These are phyloP conservation scores for Acmispon strigosus DNA, from an alignment of 306 rosid species.

Conservation along the genomic window DNA sequence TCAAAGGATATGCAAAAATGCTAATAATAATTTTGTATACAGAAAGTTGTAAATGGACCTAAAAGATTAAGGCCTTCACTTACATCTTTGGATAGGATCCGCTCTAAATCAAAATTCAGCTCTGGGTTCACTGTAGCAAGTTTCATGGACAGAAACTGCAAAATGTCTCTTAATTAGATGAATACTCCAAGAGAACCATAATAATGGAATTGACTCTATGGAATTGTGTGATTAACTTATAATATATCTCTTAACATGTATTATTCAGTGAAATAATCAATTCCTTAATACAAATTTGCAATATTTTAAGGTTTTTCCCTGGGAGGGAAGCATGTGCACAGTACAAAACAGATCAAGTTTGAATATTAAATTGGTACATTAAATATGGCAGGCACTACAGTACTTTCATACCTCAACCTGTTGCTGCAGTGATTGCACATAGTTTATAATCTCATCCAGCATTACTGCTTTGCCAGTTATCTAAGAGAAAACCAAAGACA, in stretches of 20 bases:
- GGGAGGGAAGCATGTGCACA: slow-evolving; percentile 41
- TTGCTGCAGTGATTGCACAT: slow-evolving; percentile 95
- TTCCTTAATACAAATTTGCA: not conserved
- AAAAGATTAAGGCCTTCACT: slow-evolving; percentile 27
- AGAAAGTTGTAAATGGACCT: not conserved
- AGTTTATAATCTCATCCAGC: slow-evolving; percentile 99
- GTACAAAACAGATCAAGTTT: slow-evolving; percentile 3
- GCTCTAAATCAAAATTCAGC: slow-evolving; percentile 67
- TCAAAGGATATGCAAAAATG: too few relatives aligned
- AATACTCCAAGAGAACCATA: slow-evolving; percentile 5
- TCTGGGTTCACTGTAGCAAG: slow-evolving; percentile 97
- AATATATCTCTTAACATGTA: slow-evolving; percentile 12
- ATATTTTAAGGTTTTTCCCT: slow-evolving; percentile 35
- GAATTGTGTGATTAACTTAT: not conserved
- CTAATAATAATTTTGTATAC: too few relatives aligned
- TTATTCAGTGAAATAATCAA: not conserved
- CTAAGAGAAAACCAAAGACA: slow-evolving; percentile 36
- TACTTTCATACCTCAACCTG: slow-evolving; percentile 89
- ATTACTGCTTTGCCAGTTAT: slow-evolving; percentile 98
- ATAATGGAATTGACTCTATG: not conserved
- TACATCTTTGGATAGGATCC: slow-evolving; percentile 89
- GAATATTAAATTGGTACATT: slow-evolving; percentile 3
- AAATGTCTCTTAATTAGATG: slow-evolving; percentile 7
- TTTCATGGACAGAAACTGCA: slow-evolving; percentile 98
- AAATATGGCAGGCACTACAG: not conserved